Base-by-base conservation (phyloP, 164 flowering plant species). In the Pachysandra terminalis region DNA sequence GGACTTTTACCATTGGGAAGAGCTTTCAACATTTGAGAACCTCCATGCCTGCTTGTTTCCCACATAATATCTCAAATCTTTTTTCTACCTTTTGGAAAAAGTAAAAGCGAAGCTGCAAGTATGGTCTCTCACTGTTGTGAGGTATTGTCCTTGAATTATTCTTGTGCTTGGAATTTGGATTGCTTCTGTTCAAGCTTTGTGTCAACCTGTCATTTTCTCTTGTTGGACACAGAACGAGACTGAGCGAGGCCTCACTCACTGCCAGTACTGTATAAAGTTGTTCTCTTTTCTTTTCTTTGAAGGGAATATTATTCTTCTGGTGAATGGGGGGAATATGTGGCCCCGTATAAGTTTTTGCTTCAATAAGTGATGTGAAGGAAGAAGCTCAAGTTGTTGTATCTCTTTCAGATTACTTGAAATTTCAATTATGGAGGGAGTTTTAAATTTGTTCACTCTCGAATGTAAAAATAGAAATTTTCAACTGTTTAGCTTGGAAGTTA, bases 271-370 rank as follows among this genome's bases (percentile, higher is more conserved):
- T 45, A 64, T 2, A n/a, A 53, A 53, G 17, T 19, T 52, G 19
- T 27, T 65, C 59, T 53, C 25, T 65, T 52, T 53, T 3, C 37
- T 32, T 32, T 7, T 51, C 37, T 49, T 63, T 64, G 57, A 19
- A 64, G 56, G 61, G 72, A 62, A 61, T 69, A n/a, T n/a, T n/a
- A n/a, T n/a, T n/a, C n/a, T 54, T 54, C 66, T 61, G 53, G 52
- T 60, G 40, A 60, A 23, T 54, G 71, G 48, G 27, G 71, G 57
- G 57, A 37, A 26, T 26, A 58, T 26, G 61, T 58, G 61, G 37
- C 49, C 22, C 41, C 27, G 7, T 40, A 48, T 21, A 23, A 41
- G 48, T 27, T 56, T 26, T 66, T 22, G 9, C 27, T 40, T 57
- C 10, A 41, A 17, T 28, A 27, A 56, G 61, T 22, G 62, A 57